phyloP scores from a whole-genome alignment of 2,329 filamentous ascomycete species.

The Colletotrichum shisoi region DNA sequence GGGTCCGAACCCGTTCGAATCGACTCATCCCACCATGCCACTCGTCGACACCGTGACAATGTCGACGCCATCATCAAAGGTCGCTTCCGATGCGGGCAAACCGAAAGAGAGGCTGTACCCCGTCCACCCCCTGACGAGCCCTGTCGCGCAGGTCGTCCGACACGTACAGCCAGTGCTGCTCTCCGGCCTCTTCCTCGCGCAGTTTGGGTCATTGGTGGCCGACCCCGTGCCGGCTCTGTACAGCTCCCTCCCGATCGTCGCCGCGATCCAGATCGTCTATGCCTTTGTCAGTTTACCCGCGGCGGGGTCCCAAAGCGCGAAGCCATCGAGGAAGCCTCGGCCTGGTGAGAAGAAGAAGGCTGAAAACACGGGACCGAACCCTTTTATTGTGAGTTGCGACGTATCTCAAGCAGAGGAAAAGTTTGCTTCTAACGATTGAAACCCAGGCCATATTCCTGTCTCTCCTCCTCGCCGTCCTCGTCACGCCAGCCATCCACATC shows the following conservation, averaged over 20 bases:
- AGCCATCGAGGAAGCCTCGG: constrained; percentile 58
- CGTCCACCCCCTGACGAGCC: constrained; percentile 50
- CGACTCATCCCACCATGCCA: constrained; percentile 44
- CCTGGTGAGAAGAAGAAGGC: constrained; percentile 64
- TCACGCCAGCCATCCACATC: constrained; percentile 69
- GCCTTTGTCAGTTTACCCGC: constrained; percentile 70
- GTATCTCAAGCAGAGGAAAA: not conserved
- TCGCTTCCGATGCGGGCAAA: constrained; percentile 45
- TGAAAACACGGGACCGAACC: constrained; percentile 55
- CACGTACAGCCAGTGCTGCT: constrained; percentile 74
- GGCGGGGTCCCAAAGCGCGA: constrained; percentile 58
- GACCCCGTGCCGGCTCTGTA: constrained; percentile 73
- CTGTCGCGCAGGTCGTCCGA: constrained; percentile 60
- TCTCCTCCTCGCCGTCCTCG: constrained; percentile 69
- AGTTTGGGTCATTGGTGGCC: constrained; percentile 72
- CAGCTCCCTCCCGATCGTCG: constrained; percentile 67
- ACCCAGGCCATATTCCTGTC: constrained; percentile 56
- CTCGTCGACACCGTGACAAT: constrained; percentile 51
- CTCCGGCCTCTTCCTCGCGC: constrained; percentile 67
- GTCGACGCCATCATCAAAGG: constrained; percentile 51
- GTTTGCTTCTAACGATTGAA: not conserved
- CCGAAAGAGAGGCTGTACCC: constrained; percentile 48
- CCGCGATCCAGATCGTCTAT: constrained; percentile 70
- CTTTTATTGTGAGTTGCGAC: constrained; percentile 55
- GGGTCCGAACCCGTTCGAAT: constrained; percentile 17